Percentiles rank a stretch among this genome's conserved stretches.
Conservation (phyloP, 495 filamentous ascomycete species). For the Penicillium cosmopolitanum region DNA sequence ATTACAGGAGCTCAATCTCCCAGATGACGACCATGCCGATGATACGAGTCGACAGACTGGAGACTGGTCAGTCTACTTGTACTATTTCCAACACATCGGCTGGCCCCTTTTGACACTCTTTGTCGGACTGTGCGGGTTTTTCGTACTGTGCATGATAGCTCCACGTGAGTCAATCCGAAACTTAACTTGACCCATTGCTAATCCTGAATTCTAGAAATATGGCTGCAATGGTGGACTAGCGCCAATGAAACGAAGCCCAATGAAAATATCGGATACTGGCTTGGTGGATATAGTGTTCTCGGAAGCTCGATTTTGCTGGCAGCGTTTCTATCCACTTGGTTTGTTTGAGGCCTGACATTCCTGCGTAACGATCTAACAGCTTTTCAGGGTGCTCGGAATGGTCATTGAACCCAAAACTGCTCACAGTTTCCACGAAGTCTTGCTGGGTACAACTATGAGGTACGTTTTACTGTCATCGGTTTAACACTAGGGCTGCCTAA, state of each 20-base stretch:
- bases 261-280: conserved; percentile 36
- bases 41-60: conserved; percentile 36
- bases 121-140: conserved; percentile 27
- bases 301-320: conserved; percentile 20
- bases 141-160: conserved; percentile 24
- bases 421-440: conserved; percentile 24
- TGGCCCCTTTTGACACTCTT: conserved; percentile 35
- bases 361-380: background rate
- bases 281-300: conserved; percentile 25
- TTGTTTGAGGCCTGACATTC: background rate
- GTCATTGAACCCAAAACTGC: conserved; percentile 25
- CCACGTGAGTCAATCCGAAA: conserved; percentile 22
- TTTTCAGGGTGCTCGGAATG: conserved; percentile 23
- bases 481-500: background rate
- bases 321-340: conserved; percentile 22
- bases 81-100: conserved; percentile 31
- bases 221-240: conserved; percentile 40
- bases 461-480: background rate
- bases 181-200: background rate
- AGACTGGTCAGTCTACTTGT: conserved; percentile 37
- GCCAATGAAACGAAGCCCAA: conserved; percentile 29
- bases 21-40: conserved; percentile 17
- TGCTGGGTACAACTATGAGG: conserved; percentile 26
- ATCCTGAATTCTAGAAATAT: conserved; percentile 24
- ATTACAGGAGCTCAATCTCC: conserved; percentile 20